Evolutionary conservation across 345 rosid species (phyloP).

Genomic region (Euclidium syriacum): DNA sequence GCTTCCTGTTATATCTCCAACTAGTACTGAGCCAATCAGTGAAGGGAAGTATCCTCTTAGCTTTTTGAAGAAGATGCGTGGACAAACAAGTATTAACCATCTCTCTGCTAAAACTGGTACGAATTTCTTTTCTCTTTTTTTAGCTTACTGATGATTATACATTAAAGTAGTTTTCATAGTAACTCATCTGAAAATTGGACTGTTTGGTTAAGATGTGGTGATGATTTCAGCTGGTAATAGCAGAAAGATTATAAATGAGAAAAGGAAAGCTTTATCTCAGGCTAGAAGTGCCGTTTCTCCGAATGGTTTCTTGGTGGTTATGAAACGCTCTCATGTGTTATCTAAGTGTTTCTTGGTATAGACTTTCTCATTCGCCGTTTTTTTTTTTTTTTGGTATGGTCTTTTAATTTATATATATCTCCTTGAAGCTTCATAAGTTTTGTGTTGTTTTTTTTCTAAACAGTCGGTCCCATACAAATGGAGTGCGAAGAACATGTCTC

Average conservation of each 20-base stretch:
- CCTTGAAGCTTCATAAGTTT: background rate
- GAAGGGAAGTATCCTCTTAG: slow-evolving; percentile 19
- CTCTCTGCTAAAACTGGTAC: slow-evolving; percentile 13
- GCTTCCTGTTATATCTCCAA: slow-evolving; percentile 13
- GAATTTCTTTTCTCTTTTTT: background rate
- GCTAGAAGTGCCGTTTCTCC: slow-evolving; percentile 30
- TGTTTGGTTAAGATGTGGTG: background rate
- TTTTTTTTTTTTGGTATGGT: background rate
- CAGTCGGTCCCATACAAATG: slow-evolving; percentile 19
- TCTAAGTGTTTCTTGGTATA: slow-evolving; percentile 36
- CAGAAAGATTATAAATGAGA: slow-evolving; percentile 31
- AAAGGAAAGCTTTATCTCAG: slow-evolving; percentile 21
- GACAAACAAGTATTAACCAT: background rate
- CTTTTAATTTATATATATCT: too few species aligned
- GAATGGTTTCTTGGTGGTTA: slow-evolving; percentile 36
- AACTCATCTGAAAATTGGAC: background rate
- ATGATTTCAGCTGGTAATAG: slow-evolving; percentile 24
- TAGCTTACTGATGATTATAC: background rate
- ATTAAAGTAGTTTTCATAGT: background rate
- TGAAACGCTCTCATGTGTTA: slow-evolving; percentile 42
- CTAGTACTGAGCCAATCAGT: background rate
- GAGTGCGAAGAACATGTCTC: background rate
- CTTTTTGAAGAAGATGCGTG: slow-evolving; percentile 8
- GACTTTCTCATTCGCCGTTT: background rate
- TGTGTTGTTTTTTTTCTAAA: background rate